Percentiles rank a stretch among this genome's conserved stretches.
Conservation (phyloP, 1,139 yeast genomes). For the Saccharomycopsis hybrid region DNA sequence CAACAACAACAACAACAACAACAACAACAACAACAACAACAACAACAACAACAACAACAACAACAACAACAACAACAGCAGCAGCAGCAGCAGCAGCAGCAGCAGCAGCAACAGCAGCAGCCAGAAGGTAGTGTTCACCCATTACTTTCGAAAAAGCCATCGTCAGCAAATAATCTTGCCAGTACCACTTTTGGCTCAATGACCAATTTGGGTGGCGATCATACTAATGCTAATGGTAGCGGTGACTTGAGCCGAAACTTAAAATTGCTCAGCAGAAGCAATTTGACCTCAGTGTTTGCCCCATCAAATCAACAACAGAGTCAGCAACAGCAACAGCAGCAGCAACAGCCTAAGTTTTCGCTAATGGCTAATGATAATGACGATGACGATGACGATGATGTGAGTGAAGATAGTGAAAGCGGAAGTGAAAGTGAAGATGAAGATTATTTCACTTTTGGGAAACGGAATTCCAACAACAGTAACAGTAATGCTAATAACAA, state of each 20-base stretch:
- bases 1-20: slow-evolving; percentile 2
- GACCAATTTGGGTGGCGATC: neutral
- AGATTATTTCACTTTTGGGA: neutral
- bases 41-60: slow-evolving; percentile 6
- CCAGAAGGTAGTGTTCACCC: no score
- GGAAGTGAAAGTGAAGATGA: slow-evolving; percentile 9
- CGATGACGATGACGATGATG: slow-evolving; percentile 6
- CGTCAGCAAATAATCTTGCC: slow-evolving; percentile 13
- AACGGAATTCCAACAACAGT: slow-evolving; percentile 19
- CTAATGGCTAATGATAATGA: slow-evolving; percentile 5
- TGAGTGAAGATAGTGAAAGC: neutral
- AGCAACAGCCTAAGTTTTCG: neutral
- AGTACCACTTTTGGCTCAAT: neutral
- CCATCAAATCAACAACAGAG: neutral
- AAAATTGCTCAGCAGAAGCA: neutral
- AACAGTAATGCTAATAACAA: slow-evolving; percentile 18
- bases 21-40: neutral
- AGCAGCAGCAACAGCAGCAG: neutral
- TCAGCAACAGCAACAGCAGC: neutral
- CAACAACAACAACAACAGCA: neutral
- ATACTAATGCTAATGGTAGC: neutral
- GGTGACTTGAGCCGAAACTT: neutral
- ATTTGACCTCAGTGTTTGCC: neutral
- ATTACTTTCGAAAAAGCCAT: slow-evolving; percentile 2
- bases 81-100: no score